A percentile compares a stretch with the other conserved stretches of the same genome.
phyloP scores from a whole-genome alignment of 106 monocot genomes.

The Allium cepa region DNA sequence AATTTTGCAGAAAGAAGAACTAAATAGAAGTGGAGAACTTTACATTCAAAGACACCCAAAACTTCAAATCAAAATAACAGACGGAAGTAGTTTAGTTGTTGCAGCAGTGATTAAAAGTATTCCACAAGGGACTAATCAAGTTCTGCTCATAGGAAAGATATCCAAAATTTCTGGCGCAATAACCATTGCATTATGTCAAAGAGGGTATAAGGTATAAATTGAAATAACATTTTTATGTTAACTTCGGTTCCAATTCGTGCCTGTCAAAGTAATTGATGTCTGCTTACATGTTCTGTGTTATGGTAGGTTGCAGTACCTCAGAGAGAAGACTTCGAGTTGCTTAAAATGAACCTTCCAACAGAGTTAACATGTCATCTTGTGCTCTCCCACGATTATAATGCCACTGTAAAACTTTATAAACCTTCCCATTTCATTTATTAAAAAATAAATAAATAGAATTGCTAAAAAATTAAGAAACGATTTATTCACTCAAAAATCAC shows the following conservation, averaged over 20 bases:
- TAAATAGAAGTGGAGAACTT: slow-evolving; percentile 26
- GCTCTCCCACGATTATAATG: slow-evolving; percentile 19
- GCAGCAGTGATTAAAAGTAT: slow-evolving; percentile 29
- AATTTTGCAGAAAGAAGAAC: slow-evolving; percentile 19
- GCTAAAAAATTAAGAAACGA: background rate
- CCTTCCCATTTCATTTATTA: background rate
- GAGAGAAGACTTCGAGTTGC: slow-evolving; percentile 26
- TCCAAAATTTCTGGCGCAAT: slow-evolving; percentile 23
- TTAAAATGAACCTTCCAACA: slow-evolving; percentile 34
- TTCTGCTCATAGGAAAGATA: slow-evolving; percentile 19
- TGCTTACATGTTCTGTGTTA: background rate
- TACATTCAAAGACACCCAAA: slow-evolving; percentile 27
- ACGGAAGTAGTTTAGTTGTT: slow-evolving; percentile 39
- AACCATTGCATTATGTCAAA: slow-evolving; percentile 18
- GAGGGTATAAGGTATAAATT: background rate
- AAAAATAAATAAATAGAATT: background rate
- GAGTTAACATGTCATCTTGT: slow-evolving; percentile 15
- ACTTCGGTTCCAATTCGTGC: too few relatives aligned
- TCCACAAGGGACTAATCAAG: slow-evolving; percentile 19
- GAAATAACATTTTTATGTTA: too few relatives aligned
- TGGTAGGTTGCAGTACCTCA: slow-evolving; percentile 26
- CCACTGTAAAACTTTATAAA: slow-evolving; percentile 15
- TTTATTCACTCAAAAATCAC: too few relatives aligned
- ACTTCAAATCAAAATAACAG: slow-evolving; percentile 22
- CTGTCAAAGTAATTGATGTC: too few relatives aligned